Evolutionary conservation across 202 grass and related monocot species (phyloP).

Genomic region (Alloteropsis angusta): DNA sequence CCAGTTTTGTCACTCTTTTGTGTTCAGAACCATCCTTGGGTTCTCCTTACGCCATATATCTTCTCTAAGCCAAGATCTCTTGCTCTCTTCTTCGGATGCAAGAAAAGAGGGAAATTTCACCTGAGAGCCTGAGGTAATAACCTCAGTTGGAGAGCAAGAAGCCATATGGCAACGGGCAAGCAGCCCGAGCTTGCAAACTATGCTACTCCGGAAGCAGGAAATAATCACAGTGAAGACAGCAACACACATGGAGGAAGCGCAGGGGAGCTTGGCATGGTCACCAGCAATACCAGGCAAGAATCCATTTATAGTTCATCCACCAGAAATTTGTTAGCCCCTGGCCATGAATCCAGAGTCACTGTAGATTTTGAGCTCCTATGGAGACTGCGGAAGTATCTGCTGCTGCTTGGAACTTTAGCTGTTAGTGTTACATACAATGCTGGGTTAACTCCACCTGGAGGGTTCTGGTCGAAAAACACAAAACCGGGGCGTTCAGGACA

Average conservation of each 20-base stretch:
- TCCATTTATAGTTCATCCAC: neutral
- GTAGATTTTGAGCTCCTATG: slow-evolving; percentile 28
- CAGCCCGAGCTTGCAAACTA: neutral
- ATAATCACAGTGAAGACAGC: neutral
- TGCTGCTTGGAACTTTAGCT: slow-evolving; percentile 34
- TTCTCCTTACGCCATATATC: neutral
- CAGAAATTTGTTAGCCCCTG: neutral
- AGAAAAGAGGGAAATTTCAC: neutral
- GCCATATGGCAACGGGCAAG: neutral
- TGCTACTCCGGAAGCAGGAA: neutral
- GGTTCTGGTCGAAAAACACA: slow-evolving; percentile 28
- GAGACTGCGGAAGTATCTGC: slow-evolving; percentile 38
- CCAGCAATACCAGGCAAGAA: neutral
- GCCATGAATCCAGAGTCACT: no score
- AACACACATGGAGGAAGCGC: neutral
- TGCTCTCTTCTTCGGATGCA: neutral
- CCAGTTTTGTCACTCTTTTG: neutral
- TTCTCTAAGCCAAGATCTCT: neutral
- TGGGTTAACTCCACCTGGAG: slow-evolving; percentile 44
- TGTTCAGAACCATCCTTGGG: neutral
- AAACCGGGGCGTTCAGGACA: neutral
- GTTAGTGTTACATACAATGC: slow-evolving; percentile 50
- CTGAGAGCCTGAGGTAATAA: neutral
- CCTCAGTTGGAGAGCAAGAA: neutral
- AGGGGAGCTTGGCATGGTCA: neutral